Base-by-base conservation (phyloP, 345 rosid genomes). In the Lepidium sativum region DNA sequence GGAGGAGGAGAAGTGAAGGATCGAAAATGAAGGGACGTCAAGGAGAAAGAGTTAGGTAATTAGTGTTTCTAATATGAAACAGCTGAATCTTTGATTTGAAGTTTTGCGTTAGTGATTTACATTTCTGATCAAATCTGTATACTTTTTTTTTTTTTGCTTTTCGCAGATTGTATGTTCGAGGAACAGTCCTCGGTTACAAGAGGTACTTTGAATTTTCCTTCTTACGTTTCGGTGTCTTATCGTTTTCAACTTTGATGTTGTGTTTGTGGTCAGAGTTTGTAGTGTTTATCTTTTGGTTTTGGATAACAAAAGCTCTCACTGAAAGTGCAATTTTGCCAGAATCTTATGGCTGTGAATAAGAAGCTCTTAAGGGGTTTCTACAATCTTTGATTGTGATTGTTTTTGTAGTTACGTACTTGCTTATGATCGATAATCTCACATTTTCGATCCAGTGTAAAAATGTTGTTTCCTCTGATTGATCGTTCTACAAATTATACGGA, bases 41-140 rank as follows among this genome's bases (percentile, higher is more conserved):
- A 75, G 98, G 98, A 75, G 98, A 92, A 80, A 80, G 92, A 66
- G 89, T 92, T 80, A 84, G 96, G 97, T 91, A 66, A 60, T 29
- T 13, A 42, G 3, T 3, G 31, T 18, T 50, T 35, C 50, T 17
- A 15, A 52, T 17, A 1, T 17, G 14, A 17, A 23, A 7, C 31
- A 48, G 4, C 27, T 43, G 29, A 34, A 59, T 72, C 29, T 39
- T 12, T 1, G 13, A 25, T 63, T 47, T 8, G 23, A 37, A 1
- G 55, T 8, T 9, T 4, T 20, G 17, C 25, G 5, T 50, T 16
- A 39, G 4, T 38, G 13, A 11, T 15, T 38, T 33, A 1, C 1
- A 17, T 40, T 0, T 60, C 43, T 66, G 25, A 52, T 16, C 2
- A 60, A 29, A 32, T 38, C 63, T 73, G 0, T 47, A 15, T 21